Percentiles rank a stretch among this genome's conserved stretches.
Conservation (phyloP, 345 rosid species). For the Populus deltoides region DNA sequence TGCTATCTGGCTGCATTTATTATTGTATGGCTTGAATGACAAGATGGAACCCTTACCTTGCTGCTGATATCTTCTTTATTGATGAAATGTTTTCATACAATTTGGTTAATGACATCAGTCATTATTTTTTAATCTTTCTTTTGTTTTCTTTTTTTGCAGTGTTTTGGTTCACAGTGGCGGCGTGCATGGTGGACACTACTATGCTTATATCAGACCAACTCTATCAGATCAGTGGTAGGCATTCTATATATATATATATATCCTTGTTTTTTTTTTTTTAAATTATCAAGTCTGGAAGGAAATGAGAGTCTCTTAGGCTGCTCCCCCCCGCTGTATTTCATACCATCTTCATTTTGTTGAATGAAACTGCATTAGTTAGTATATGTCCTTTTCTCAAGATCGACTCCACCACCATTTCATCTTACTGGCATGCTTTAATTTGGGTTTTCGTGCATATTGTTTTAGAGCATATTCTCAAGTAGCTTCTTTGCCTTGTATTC, state of each 20-base stretch:
- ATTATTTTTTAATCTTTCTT: not conserved
- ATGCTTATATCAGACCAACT: slow-evolving; percentile 96
- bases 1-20: not conserved
- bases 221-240: slow-evolving; percentile 85
- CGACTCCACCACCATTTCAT: not conserved
- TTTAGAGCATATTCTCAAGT: not conserved
- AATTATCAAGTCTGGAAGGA: not conserved
- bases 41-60: not conserved
- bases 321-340: not conserved
- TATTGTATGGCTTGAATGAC: not conserved
- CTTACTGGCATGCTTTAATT: not conserved
- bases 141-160: slow-evolving; percentile 41
- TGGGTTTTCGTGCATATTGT: not conserved
- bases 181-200: slow-evolving; percentile 96
- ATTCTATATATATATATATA: not conserved
- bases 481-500: not conserved
- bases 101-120: not conserved
- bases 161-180: slow-evolving; percentile 98
- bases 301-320: not conserved
- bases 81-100: not conserved
- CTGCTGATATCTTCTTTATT: not conserved
- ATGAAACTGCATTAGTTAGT: not conserved
- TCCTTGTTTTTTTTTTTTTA: not conserved
- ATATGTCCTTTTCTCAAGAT: not conserved
- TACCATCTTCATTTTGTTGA: not conserved